These are phyloP conservation scores for Apophysomyces sp. DNA, from an alignment of 371 early-diverging fungal species.

Conservation along the genomic window DNA sequence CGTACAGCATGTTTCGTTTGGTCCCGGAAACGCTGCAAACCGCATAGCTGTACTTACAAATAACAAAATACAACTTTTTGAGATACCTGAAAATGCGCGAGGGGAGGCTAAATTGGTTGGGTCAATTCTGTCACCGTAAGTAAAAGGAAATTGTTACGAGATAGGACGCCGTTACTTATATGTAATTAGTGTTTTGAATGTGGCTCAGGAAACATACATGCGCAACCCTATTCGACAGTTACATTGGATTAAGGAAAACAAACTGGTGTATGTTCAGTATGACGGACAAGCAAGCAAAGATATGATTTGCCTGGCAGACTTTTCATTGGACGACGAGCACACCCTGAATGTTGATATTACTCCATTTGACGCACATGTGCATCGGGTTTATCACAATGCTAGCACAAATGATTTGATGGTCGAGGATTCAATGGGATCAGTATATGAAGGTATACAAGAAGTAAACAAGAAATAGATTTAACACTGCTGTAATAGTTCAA, in stretches of 20 bases:
- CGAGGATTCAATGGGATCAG: slow-evolving; percentile 44
- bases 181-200: not conserved
- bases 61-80: slow-evolving; percentile 49
- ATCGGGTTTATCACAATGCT: slow-evolving; percentile 31
- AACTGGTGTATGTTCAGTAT: slow-evolving; percentile 31
- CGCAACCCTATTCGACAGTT: slow-evolving; percentile 32
- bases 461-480: not conserved
- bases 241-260: slow-evolving; percentile 29
- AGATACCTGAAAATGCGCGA: slow-evolving; percentile 33
- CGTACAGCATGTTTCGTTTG: slow-evolving; percentile 64
- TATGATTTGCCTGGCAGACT: slow-evolving; percentile 22
- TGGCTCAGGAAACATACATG: slow-evolving; percentile 2
- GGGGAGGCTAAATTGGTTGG: slow-evolving; percentile 21
- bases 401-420: slow-evolving; percentile 40
- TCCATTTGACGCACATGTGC: slow-evolving; percentile 16
- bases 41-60: slow-evolving; percentile 68
- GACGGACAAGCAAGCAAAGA: slow-evolving; percentile 22
- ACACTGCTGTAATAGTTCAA: slow-evolving; percentile 4
- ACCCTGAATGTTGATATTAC: slow-evolving; percentile 3
- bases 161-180: not conserved
- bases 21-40: slow-evolving; percentile 59
- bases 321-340: slow-evolving; percentile 6
- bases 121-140: slow-evolving; percentile 13
- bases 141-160: not conserved
- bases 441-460: slow-evolving; percentile 28